Evolutionary conservation across 192 early-diverging fungal genomes (phyloP), one percentile per base, ranked within the genome.

Genomic region (Mortierella alpina): DNA sequence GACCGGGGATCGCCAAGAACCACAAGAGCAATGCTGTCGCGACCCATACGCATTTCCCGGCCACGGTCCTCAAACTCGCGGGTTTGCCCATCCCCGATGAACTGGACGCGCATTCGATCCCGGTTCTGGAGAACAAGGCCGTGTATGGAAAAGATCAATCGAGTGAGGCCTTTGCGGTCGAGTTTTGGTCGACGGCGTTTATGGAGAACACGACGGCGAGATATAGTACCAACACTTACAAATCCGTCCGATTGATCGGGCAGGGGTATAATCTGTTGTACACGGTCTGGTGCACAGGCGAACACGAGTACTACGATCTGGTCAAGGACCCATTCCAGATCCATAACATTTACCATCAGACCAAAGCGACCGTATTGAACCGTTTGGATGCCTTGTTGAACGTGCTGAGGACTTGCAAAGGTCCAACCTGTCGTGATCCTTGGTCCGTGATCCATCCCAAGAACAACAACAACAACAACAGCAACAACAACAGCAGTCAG

Each of bases 61-160:
- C 91, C 0, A 92, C 91, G 0, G 76, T 92, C 52, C 75, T 90
- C 40, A 78, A 84, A n/a, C 62, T 92, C 2, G 90, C 91, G 0
- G 73, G 82, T 13, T 67, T 82, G 2, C 52, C 67, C 15, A 17
- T 87, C 18, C 82, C 83, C 4, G 82, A 80, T 10, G 83, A 77
- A 47, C 58, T 91, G 4, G 90, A 91, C 70, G 90, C 88, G 7
- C 71, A 84, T 52, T 84, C 87, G 2, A 90, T 91, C 42, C 89
- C 87, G 9, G 70, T 91, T 12, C 75, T 82, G 6, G 64, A 69
- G 47, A 66, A 85, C 15, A 80, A 85, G 23, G 3, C 57, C 6
- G 41, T 84, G 20, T 77, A 84, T 41, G 83, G 82, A 12, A 86
- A 88, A 57, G 83, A 83, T 39, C 72, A 82, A 50, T 56, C 85